These are phyloP conservation scores for Phaeotremella skinneri DNA, from an alignment of 768 basidiomycete species.

Conservation along the genomic window DNA sequence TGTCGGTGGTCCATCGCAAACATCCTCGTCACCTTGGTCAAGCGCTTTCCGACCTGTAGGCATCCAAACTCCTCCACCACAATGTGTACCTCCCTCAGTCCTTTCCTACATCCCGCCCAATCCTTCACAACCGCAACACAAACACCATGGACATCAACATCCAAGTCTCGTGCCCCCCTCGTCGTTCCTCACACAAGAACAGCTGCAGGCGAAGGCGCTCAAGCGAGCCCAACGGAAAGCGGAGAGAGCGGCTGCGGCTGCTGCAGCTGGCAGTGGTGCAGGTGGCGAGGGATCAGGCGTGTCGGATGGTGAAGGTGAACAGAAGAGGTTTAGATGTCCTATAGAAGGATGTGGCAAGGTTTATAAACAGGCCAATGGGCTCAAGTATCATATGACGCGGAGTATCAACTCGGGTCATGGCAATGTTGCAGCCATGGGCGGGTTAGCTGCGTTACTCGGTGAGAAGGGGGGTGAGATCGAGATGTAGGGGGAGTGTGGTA, in stretches of 20 bases:
- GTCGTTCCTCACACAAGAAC: slow-evolving; percentile 17
- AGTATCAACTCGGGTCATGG: slow-evolving; percentile 51
- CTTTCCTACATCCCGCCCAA: slow-evolving; percentile 37
- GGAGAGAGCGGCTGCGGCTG: slow-evolving; percentile 38
- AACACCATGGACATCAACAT: neutral
- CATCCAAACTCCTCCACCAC: slow-evolving; percentile 14
- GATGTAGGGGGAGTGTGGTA: neutral
- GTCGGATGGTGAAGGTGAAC: slow-evolving; percentile 13
- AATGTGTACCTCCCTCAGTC: slow-evolving; percentile 40
- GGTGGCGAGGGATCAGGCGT: neutral
- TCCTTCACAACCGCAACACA: neutral
- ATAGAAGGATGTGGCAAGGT: slow-evolving; percentile 50
- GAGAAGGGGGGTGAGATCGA: slow-evolving; percentile 11
- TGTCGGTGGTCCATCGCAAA: neutral
- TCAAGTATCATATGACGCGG: slow-evolving; percentile 50
- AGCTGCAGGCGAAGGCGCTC: slow-evolving; percentile 17
- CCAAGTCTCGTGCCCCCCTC: neutral
- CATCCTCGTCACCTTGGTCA: slow-evolving; percentile 35
- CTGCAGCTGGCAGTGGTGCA: slow-evolving; percentile 22
- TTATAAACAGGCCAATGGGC: slow-evolving; percentile 51
- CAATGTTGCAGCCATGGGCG: slow-evolving; percentile 44
- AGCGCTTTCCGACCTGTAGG: slow-evolving; percentile 30
- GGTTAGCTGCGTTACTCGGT: slow-evolving; percentile 22
- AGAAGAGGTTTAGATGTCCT: slow-evolving; percentile 38
- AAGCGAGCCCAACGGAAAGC: slow-evolving; percentile 43